Evolutionary conservation across 306 rosid genomes (phyloP).

Genomic region (Glycine tomentella): DNA sequence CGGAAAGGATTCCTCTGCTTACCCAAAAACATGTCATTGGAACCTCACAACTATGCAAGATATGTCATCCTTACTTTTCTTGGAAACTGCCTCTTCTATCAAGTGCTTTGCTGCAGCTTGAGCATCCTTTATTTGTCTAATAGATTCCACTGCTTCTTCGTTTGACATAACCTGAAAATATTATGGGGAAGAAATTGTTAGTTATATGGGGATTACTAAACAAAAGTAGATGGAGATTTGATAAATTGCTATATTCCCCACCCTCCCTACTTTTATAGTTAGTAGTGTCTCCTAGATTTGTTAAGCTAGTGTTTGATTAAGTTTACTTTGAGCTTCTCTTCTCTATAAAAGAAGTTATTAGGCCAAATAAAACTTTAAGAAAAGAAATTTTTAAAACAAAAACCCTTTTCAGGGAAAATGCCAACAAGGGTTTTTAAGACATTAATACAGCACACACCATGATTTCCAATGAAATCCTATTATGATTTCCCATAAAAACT

Average conservation of each 20-base stretch:
- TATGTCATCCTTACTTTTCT: slow-evolving; percentile 66
- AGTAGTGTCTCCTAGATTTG: no score
- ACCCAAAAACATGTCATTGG: slow-evolving; percentile 33
- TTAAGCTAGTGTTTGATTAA: no score
- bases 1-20: neutral
- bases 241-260: neutral
- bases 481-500: no score
- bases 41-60: slow-evolving; percentile 65
- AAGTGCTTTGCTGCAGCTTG: slow-evolving; percentile 58
- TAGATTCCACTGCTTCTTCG: slow-evolving; percentile 62
- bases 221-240: neutral
- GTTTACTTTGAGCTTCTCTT: neutral
- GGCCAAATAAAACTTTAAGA: no score
- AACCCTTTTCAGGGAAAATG: no score
- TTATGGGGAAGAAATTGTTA: neutral
- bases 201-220: neutral
- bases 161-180: slow-evolving; percentile 60
- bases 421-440: no score
- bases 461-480: no score
- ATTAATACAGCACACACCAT: no score
- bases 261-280: neutral
- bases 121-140: slow-evolving; percentile 55
- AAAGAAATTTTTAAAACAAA: no score
- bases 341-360: neutral
- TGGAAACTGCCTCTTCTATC: slow-evolving; percentile 61